Percentiles rank a stretch among this genome's conserved stretches.
phyloP scores from a whole-genome alignment of 2,329 filamentous ascomycete species.

The Colletotrichum tamarilloi region DNA sequence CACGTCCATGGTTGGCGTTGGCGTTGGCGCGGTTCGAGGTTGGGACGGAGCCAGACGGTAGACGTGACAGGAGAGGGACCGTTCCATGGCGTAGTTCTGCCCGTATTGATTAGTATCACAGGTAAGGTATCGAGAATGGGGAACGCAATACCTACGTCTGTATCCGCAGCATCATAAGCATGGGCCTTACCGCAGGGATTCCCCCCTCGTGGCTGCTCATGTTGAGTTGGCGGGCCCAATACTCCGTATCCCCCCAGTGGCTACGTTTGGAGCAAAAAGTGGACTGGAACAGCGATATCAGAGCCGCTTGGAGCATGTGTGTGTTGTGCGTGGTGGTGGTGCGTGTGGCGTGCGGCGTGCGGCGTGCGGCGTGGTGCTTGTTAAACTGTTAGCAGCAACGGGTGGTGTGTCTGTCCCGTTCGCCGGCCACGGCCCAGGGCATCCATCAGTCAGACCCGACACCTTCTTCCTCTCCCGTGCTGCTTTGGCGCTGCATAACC shows the following conservation, averaged over 20 bases:
- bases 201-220: background rate
- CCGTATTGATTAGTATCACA: background rate
- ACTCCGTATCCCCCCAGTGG: constrained; percentile 2
- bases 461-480: constrained; percentile 12
- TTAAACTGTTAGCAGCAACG: background rate
- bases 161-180: background rate
- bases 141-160: too few relatives aligned
- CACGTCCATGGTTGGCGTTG: constrained; percentile 19
- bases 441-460: constrained; percentile 4
- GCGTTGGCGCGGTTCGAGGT: background rate
- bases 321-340: background rate
- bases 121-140: background rate
- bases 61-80: constrained; percentile 23
- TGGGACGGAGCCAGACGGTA: constrained; percentile 31
- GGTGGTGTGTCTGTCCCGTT: constrained; percentile 8
- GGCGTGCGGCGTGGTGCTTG: background rate
- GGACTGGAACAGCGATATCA: constrained; percentile 17
- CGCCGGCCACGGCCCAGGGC: constrained; percentile 5
- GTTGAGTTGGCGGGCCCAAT: constrained; percentile 11
- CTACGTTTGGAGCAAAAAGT: constrained; percentile 13
- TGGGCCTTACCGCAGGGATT: constrained; percentile 22
- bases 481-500: constrained; percentile 11
- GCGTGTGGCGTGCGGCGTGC: too few relatives aligned
- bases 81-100: constrained; percentile 29
- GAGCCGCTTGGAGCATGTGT: constrained; percentile 22